These are phyloP conservation scores for Penstemon davidsonii DNA, from an alignment of 257 asterid species.

Conservation along the genomic window DNA sequence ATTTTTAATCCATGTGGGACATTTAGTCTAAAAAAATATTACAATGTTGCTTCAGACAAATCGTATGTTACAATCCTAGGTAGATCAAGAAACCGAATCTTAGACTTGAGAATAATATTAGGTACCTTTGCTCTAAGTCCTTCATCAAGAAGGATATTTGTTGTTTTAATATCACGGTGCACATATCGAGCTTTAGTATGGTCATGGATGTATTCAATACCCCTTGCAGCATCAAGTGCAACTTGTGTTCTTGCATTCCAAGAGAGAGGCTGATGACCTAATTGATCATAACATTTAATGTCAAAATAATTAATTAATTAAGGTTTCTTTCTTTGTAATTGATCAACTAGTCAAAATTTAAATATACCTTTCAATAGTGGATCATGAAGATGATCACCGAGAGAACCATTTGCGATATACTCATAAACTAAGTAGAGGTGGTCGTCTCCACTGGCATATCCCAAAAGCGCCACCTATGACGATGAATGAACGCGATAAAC, in stretches of 20 bases:
- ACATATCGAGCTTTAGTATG: conserved; percentile 75
- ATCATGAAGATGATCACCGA: conserved; percentile 74
- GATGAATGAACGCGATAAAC: conserved; percentile 4
- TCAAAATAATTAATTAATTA: background rate
- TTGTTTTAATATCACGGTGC: conserved; percentile 83
- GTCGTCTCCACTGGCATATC: conserved; percentile 82
- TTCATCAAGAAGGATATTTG: conserved; percentile 73
- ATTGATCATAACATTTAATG: conserved; percentile 22
- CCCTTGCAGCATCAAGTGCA: conserved; percentile 77
- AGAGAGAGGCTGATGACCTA: conserved; percentile 77
- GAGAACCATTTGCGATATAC: conserved; percentile 66
- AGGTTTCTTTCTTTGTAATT: background rate
- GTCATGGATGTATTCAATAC: conserved; percentile 86
- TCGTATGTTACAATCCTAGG: too few species aligned
- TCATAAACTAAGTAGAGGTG: conserved; percentile 80
- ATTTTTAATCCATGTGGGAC: too few species aligned
- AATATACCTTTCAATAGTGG: conserved; percentile 69
- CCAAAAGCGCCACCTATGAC: conserved; percentile 77
- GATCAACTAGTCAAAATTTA: background rate
- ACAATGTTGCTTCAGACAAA: background rate
- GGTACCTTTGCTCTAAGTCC: conserved; percentile 82
- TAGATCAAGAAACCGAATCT: too few species aligned
- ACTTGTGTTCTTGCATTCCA: conserved; percentile 84
- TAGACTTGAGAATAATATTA: background rate
- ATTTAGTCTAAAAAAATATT: background rate